Percentiles rank a stretch among this genome's conserved stretches.
Conservation (phyloP, 805 yeast species). For the Nakazawaea pomicola region DNA sequence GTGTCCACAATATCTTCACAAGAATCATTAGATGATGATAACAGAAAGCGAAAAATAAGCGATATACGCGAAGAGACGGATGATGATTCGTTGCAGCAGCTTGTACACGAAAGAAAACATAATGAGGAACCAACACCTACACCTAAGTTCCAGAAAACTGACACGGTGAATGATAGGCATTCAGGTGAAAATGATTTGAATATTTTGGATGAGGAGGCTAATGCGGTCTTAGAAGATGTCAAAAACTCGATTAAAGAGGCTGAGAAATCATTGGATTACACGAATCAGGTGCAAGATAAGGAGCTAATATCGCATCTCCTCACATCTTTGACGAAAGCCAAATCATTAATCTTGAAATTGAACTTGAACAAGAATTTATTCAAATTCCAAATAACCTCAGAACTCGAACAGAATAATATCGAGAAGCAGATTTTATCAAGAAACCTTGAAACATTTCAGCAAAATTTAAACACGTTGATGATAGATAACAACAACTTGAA, state of each 20-base stretch:
- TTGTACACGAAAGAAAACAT: not conserved
- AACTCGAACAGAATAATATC: slow-evolving; percentile 23
- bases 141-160: not conserved
- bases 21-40: not conserved
- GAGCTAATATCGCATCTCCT: not conserved
- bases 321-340: not conserved
- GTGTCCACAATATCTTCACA: slow-evolving; percentile 6
- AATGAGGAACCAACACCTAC: not conserved
- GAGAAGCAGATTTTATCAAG: slow-evolving; percentile 26
- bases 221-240: slow-evolving; percentile 2
- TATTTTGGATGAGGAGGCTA: slow-evolving; percentile 6
- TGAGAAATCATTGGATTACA: not conserved
- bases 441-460: slow-evolving; percentile 23
- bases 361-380: slow-evolving; percentile 27
- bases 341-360: slow-evolving; percentile 20
- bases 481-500: slow-evolving; percentile 26
- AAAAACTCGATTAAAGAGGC: slow-evolving; percentile 4
- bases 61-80: slow-evolving; percentile 2
- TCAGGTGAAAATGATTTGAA: slow-evolving; percentile 8
- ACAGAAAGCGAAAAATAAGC: slow-evolving; percentile 2
- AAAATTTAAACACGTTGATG: slow-evolving; percentile 20
- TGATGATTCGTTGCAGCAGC: too few species aligned
- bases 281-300: not conserved
- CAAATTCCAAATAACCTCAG: slow-evolving; percentile 22
- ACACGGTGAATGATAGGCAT: not conserved